These are phyloP conservation scores for Penicillium carneum DNA, from an alignment of 2,329 filamentous ascomycete genomes.

Conservation along the genomic window DNA sequence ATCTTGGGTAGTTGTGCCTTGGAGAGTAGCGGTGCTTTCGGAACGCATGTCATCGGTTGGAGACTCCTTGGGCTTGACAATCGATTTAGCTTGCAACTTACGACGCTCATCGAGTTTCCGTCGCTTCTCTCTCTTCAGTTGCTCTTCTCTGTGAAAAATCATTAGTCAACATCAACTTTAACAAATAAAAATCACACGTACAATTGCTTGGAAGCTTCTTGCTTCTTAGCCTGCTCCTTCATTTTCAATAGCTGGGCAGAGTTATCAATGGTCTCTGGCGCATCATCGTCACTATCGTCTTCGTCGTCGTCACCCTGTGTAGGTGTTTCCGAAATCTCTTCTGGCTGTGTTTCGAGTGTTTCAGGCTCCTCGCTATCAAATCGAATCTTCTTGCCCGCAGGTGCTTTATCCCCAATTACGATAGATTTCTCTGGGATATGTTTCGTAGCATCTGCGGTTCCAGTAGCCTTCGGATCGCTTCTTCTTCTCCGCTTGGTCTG, in stretches of 20 bases:
- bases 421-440: constrained; percentile 20
- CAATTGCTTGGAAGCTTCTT: constrained; percentile 49
- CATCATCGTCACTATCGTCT: constrained; percentile 49
- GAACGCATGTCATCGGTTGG: constrained; percentile 48
- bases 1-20: constrained; percentile 48
- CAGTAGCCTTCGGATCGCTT: constrained; percentile 33
- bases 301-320: constrained; percentile 38
- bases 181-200: constrained; percentile 32
- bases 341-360: constrained; percentile 29
- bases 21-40: constrained; percentile 53
- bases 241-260: constrained; percentile 49
- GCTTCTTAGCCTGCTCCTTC: constrained; percentile 50
- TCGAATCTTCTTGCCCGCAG: constrained; percentile 40
- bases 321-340: constrained; percentile 33
- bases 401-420: constrained; percentile 27
- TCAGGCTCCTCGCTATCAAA: constrained; percentile 54
- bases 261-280: constrained; percentile 53
- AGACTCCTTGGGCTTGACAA: constrained; percentile 40
- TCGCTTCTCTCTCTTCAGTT: constrained; percentile 51
- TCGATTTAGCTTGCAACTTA: constrained; percentile 49
- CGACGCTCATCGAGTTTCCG: constrained; percentile 50
- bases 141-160: constrained; percentile 44
- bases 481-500: constrained; percentile 48
- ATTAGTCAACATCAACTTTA: constrained; percentile 30
- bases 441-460: constrained; percentile 23